Conservation (phyloP, 495 filamentous ascomycete species). For the Neurospora cerealis region DNA sequence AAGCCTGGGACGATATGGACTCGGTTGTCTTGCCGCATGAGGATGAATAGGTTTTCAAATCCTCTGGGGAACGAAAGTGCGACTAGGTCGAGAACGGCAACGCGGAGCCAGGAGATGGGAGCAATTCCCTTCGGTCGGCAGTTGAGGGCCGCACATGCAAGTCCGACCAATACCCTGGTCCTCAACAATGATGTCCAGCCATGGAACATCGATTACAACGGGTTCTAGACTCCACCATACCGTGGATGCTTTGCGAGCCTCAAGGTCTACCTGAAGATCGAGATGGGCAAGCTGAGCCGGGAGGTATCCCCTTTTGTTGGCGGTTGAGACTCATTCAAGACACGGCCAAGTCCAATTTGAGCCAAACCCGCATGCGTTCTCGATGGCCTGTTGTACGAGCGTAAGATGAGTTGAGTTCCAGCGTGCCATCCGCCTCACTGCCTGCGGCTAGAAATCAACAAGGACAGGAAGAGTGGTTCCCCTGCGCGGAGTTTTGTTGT, state of each 20-base stretch:
- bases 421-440: background rate
- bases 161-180: background rate
- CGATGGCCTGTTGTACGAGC: background rate
- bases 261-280: background rate
- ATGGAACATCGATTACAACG: background rate
- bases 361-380: background rate
- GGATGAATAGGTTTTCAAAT: background rate
- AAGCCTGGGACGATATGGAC: slow-evolving; percentile 8
- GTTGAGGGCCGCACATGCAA: background rate
- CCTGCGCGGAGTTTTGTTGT: background rate
- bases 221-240: background rate
- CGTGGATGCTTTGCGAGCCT: background rate
- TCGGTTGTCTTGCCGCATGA: slow-evolving; percentile 11
- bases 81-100: background rate
- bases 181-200: background rate
- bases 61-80: background rate
- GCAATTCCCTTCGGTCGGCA: background rate
- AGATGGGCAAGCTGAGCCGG: background rate
- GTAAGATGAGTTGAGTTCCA: background rate
- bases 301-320: background rate
- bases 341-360: background rate
- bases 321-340: background rate
- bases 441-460: background rate
- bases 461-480: background rate
- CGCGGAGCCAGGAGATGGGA: background rate